Evolutionary conservation across 139 green algal genomes (phyloP).

Genomic region (Choricystis sp.): DNA sequence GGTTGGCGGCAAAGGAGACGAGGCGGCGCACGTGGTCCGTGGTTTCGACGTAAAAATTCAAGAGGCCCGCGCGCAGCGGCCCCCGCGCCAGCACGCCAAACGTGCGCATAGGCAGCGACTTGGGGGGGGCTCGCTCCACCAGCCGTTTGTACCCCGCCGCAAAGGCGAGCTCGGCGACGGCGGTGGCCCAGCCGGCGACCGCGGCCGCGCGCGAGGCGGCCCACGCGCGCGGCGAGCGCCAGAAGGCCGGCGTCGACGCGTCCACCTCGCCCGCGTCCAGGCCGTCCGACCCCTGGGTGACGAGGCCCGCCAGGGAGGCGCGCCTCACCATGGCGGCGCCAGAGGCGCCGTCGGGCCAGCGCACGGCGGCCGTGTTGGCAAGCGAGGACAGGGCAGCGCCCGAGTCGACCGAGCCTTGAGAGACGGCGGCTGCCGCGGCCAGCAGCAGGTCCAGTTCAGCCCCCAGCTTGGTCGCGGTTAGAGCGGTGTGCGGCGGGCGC

Average conservation of each 20-base stretch:
- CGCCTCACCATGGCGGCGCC: not conserved
- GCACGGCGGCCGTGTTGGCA: not conserved
- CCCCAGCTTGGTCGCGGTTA: not conserved
- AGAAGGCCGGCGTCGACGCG: not conserved
- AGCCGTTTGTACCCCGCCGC: constrained; percentile 20
- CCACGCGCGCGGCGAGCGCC: too few species aligned
- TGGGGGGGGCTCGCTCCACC: constrained; percentile 38
- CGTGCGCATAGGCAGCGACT: constrained; percentile 15
- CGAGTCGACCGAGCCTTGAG: not conserved
- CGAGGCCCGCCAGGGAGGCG: not conserved
- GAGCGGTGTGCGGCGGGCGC: not conserved
- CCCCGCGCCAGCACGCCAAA: constrained; percentile 15
- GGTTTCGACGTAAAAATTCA: constrained; percentile 41
- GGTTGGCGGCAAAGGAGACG: constrained; percentile 53
- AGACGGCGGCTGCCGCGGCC: too few species aligned
- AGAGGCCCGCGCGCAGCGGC: constrained; percentile 26
- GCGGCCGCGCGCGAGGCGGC: too few species aligned
- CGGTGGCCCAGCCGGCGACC: not conserved
- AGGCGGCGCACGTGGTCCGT: constrained; percentile 68
- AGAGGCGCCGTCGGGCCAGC: too few species aligned
- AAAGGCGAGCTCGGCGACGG: not conserved
- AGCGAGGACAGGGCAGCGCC: not conserved
- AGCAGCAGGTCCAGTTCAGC: not conserved
- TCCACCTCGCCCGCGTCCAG: not conserved
- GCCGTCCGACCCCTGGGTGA: not conserved